Evolutionary conservation across 2,329 filamentous ascomycete genomes (phyloP).

Genomic region (Cladosporium sp.): DNA sequence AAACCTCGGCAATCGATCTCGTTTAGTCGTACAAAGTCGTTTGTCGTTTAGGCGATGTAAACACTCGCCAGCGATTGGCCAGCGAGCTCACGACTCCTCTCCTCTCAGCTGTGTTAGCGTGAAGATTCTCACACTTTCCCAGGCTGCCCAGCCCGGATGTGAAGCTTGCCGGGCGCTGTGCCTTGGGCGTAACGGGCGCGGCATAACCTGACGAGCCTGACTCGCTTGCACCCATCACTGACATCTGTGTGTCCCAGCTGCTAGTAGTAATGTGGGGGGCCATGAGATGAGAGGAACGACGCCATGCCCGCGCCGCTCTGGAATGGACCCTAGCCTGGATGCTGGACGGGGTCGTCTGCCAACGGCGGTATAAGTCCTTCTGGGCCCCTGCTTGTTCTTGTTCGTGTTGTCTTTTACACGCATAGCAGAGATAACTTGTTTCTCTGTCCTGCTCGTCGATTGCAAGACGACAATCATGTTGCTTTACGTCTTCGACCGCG

Average conservation of each 20-base stretch:
- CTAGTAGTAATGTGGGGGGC: no score
- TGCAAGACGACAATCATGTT: slow-evolving; percentile 10
- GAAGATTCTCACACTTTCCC: neutral
- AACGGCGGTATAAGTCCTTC: neutral
- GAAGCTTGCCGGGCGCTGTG: neutral
- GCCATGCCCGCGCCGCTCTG: no score
- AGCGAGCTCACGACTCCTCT: neutral
- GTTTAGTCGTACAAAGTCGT: neutral
- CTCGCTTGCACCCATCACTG: no score
- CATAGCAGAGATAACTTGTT: no score
- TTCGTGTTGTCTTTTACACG: no score
- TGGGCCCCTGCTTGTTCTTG: neutral
- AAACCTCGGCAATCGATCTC: neutral
- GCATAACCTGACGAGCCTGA: no score
- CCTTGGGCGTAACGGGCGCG: no score
- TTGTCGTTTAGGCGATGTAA: no score
- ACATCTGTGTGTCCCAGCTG: no score
- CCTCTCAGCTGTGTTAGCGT: neutral
- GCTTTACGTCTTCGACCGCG: slow-evolving; percentile 17
- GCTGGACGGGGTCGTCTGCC: no score
- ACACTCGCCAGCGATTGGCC: neutral
- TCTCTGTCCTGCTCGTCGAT: neutral
- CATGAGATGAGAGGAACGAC: no score
- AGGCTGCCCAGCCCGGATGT: neutral
- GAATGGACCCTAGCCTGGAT: no score